Evolutionary conservation across 2,329 filamentous ascomycete genomes (phyloP), one percentile per base, ranked within the genome.

Genomic region (Alternaria conjuncta): DNA sequence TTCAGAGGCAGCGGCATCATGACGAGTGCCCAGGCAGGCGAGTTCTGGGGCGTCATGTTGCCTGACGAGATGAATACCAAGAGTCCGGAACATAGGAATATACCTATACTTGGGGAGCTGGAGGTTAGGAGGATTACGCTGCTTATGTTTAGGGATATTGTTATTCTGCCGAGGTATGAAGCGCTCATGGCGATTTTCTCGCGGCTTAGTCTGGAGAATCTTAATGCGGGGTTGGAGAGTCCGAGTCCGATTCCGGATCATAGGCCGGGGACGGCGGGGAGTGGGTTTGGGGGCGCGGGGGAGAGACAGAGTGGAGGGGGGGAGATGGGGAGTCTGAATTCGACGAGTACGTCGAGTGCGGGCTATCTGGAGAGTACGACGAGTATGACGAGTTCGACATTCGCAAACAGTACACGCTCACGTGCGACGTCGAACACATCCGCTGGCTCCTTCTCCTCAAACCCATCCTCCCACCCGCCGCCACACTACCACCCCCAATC

Each of bases 101-200:
- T 82, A 44, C 78, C 76, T 50, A 84, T 78, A 7, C 6, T 74
- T 86, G 71, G 81, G 87, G 77, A 89, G 61, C 86, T 97, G 3
- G 94, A 98, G 71, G 91, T 98, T 1, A 89, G 95, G n/a, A 88
- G 93, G 23, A 89, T 98, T 45, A 93, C 97, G 0, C 87, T 99
- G 20, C 90, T 93, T 21, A 89, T 92, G 5, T 99, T 96, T 82
- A 90, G 96, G 56, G 96, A 99, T 79, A 90, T 88, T 20, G 89
- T 99, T 61, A 93, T 99, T 54, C 83, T 99, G 1, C 93, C 93
- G 2, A 90, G 95, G 55, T 96, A 97, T 80, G 94, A 97, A 60
- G 90, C 88, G 7, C 87, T 99, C 23, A 96, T 96, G 83, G 88
- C 89, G 7, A 95, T 96, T 60, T 97, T 97, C 82, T 97, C 93